Evolutionary conservation across 73 alveolate species (phyloP), one percentile per base, ranked within the genome.

Genomic region (Diophrys appendiculata): DNA sequence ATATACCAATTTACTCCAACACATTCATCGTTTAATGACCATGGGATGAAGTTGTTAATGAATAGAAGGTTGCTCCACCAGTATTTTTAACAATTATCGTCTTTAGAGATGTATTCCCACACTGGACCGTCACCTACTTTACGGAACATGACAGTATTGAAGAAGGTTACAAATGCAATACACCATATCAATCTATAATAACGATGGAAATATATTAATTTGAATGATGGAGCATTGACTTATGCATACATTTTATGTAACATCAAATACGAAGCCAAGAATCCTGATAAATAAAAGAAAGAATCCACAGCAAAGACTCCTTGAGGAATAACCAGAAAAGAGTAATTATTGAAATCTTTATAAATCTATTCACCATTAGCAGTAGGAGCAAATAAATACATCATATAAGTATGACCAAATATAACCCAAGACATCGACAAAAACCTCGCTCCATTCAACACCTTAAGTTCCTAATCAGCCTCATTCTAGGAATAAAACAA

Each of bases 21-120:
- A 73, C 89, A 80, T 25, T 54, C 78, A 29, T 33, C 23, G 25
- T 11, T 33, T 43, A 27, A 0, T 23, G 1, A 70, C 69, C 55
- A 13, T 2, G 91, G 91, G 70, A 43, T 34, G 1, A 80, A 13
- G 77, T 80, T 80, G 28, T 70, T 72, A 53, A 73, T 27, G 33
- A 80, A 80, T 0, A 80, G 73, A 18, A 73, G 25, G 54, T 72
- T 73, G 23, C 78, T 18, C 83, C 83, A 80, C 89, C 89, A 80
- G 32, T 80, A 83, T 18, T 76, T 76, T 23, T 28, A 5, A 56
- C 89, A 80, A 22, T 23, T 23, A 33, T 64, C 65, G 11, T 14
- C 31, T 32, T 71, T 64, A 2, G 30, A 28, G 24, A 8, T 29
- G 23, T 28, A 34, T 18, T 33, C 24, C 52, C 71, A 79, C 24